These are phyloP conservation scores for Colletotrichum horii DNA, from an alignment of 2,329 filamentous ascomycete species.

Conservation along the genomic window DNA sequence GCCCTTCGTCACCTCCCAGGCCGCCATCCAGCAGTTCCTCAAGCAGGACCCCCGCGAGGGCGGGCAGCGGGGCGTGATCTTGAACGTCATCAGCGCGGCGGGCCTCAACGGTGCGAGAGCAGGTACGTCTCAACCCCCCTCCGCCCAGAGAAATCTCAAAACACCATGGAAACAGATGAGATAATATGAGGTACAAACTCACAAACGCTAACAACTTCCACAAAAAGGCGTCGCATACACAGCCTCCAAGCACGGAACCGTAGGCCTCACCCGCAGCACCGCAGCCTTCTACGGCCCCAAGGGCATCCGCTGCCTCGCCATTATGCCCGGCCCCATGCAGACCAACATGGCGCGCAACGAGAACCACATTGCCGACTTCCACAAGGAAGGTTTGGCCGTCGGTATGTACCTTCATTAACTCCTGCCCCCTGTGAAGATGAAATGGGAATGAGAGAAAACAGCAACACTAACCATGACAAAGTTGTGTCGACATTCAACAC, in stretches of 20 bases:
- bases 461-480: background rate
- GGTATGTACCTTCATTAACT: background rate
- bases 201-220: background rate
- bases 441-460: accelerated
- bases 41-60: conserved; percentile 32
- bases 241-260: conserved; percentile 56
- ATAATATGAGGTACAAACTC: too few relatives aligned
- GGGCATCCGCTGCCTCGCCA: conserved; percentile 44
- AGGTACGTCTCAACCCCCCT: background rate
- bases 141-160: accelerated
- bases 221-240: conserved; percentile 52
- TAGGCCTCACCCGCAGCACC: conserved; percentile 62
- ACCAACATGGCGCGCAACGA: conserved; percentile 52
- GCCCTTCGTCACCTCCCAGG: conserved; percentile 55
- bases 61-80: conserved; percentile 22
- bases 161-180: background rate
- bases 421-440: too few relatives aligned
- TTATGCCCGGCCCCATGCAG: conserved; percentile 56
- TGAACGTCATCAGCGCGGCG: conserved; percentile 23
- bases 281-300: conserved; percentile 58
- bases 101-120: background rate
- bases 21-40: conserved; percentile 53
- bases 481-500: conserved; percentile 4
- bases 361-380: background rate
- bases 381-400: background rate